These are phyloP conservation scores for Paradendryphiella salina DNA, from an alignment of 2,329 filamentous ascomycete genomes.

Conservation along the genomic window DNA sequence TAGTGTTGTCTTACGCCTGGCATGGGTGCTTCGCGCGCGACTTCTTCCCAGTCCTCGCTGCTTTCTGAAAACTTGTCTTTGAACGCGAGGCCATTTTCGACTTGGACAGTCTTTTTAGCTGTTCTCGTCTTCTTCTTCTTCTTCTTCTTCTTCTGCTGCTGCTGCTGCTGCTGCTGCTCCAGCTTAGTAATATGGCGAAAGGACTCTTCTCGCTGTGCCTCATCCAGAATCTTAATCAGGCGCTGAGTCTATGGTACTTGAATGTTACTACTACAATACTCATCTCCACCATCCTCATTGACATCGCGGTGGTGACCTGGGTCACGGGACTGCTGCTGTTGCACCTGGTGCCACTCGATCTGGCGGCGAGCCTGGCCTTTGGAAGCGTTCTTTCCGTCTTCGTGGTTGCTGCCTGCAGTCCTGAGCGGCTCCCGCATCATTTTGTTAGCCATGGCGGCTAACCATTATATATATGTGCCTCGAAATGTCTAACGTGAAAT, in stretches of 20 bases:
- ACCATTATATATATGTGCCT: too few species aligned
- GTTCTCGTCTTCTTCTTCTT: too few species aligned
- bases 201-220: too few species aligned
- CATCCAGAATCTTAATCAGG: too few species aligned
- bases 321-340: too few species aligned
- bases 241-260: too few species aligned
- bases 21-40: background rate
- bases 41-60: background rate
- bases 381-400: background rate
- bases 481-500: background rate
- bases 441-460: background rate
- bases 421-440: background rate
- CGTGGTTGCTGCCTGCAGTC: conserved; percentile 14
- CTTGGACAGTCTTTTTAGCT: too few species aligned
- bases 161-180: background rate
- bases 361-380: background rate
- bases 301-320: background rate
- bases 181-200: background rate
- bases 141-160: too few species aligned
- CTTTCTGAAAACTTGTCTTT: background rate
- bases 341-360: background rate
- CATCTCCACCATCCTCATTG: background rate
- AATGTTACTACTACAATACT: too few species aligned
- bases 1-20: background rate
- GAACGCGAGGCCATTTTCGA: background rate